A percentile compares a stretch with the other conserved stretches of the same genome.
phyloP scores from a whole-genome alignment of 108 stramenopile genomes.

The Fragilariopsis cylindrus region DNA sequence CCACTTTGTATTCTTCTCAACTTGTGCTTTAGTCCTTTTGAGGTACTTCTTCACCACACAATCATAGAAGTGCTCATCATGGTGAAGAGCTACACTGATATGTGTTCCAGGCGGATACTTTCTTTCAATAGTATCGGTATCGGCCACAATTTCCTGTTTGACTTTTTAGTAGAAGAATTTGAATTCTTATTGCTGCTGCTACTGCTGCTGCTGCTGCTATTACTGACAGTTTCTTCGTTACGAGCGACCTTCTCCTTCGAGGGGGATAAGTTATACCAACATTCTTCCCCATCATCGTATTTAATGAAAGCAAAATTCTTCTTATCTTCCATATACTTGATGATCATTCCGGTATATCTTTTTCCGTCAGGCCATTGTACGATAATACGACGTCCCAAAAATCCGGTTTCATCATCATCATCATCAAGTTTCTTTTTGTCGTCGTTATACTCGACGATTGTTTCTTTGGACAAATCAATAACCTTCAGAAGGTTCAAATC shows the following conservation, averaged over 20 bases:
- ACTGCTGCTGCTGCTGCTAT: not conserved
- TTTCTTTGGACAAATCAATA: conserved; percentile 2
- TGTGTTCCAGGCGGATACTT: conserved; percentile 2
- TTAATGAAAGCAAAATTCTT: conserved; percentile 17
- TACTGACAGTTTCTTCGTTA: not conserved
- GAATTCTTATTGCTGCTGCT: not conserved
- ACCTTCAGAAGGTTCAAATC: conserved; percentile 1
- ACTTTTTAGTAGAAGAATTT: not conserved
- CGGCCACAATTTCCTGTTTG: not conserved
- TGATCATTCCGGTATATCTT: conserved; percentile 1
- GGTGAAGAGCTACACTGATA: not conserved
- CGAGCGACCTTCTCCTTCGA: not conserved
- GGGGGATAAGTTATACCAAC: conserved; percentile 8
- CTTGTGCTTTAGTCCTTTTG: not conserved
- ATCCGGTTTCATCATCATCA: not conserved
- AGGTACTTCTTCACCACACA: conserved; percentile 5
- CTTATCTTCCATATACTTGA: not conserved
- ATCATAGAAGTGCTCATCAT: conserved; percentile 17
- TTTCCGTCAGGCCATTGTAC: conserved; percentile 4
- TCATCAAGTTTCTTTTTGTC: not conserved
- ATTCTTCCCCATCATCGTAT: conserved; percentile 14
- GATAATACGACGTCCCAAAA: conserved; percentile 2
- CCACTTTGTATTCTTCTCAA: conserved; percentile 3
- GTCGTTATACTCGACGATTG: not conserved
- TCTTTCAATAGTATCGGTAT: not conserved